Conservation (phyloP, 2,329 filamentous ascomycete genomes). For the Cercospora zeae-maydis region DNA sequence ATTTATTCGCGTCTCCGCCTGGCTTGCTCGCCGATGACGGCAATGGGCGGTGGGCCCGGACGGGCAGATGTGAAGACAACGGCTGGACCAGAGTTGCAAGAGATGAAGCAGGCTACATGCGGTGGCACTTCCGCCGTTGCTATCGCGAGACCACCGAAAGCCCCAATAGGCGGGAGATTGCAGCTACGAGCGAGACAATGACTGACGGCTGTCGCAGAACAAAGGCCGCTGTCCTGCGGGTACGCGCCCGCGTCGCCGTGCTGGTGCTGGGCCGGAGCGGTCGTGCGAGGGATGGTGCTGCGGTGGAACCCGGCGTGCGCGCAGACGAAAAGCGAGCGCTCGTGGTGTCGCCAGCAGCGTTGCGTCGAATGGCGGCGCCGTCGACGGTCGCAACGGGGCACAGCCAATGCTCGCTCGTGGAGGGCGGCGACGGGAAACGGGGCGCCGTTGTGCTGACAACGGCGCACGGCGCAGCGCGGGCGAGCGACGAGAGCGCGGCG, state of each 20-base stretch:
- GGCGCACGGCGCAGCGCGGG: slow-evolving; percentile 1
- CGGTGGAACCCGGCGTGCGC: neutral
- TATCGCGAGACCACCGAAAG: slow-evolving; percentile 19
- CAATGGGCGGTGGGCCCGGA: slow-evolving; percentile 23
- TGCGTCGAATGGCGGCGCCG: slow-evolving; percentile 1
- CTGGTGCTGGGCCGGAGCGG: slow-evolving; percentile 12
- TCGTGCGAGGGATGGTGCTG: slow-evolving; percentile 1
- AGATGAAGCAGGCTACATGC: slow-evolving; percentile 20
- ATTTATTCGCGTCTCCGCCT: slow-evolving; percentile 8
- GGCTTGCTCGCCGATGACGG: slow-evolving; percentile 22
- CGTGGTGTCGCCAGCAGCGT: slow-evolving; percentile 9
- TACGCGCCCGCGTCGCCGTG: slow-evolving; percentile 8
- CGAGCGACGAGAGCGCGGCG: neutral
- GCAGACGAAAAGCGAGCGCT: slow-evolving; percentile 7
- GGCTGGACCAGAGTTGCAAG: slow-evolving; percentile 23
- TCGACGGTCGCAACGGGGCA: neutral
- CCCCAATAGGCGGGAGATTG: slow-evolving; percentile 24
- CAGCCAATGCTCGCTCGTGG: slow-evolving; percentile 3
- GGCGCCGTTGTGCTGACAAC: slow-evolving; percentile 2
- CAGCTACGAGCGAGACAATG: slow-evolving; percentile 25
- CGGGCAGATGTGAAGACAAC: slow-evolving; percentile 21
- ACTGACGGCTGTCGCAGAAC: slow-evolving; percentile 20
- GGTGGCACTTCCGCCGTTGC: slow-evolving; percentile 18
- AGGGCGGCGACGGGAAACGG: neutral
- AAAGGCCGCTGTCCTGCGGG: slow-evolving; percentile 17